These are phyloP conservation scores for Kluyveromyces starmeri DNA, from an alignment of 805 yeast species.

Conservation along the genomic window DNA sequence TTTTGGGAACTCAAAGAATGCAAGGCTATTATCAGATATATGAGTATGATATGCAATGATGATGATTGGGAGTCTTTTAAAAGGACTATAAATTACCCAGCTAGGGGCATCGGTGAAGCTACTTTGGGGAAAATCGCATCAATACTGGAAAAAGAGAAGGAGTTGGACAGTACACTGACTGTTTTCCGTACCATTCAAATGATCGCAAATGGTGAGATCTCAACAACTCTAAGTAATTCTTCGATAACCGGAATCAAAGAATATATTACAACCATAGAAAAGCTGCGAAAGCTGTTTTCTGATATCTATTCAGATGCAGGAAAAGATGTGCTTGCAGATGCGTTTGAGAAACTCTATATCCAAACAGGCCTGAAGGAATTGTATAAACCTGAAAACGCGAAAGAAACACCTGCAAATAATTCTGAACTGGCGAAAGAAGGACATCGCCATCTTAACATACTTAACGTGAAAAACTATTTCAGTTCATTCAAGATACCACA, in stretches of 20 bases:
- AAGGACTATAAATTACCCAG: conserved; percentile 50
- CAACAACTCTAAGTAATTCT: conserved; percentile 12
- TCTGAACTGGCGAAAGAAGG: background rate
- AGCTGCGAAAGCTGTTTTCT: conserved; percentile 11
- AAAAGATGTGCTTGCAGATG: conserved; percentile 8
- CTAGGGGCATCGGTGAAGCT: conserved; percentile 59
- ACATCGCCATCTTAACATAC: conserved; percentile 2
- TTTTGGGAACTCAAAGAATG: conserved; percentile 78
- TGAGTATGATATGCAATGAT: conserved; percentile 52
- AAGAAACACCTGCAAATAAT: background rate
- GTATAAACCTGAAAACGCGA: background rate
- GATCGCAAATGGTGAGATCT: conserved; percentile 7
- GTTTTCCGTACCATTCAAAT: conserved; percentile 13
- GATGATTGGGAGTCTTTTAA: conserved; percentile 52
- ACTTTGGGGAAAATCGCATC: conserved; percentile 30
- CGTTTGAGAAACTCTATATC: conserved; percentile 25
- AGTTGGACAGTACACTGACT: conserved; percentile 3
- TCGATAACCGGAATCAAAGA: conserved; percentile 15
- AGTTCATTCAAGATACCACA: conserved; percentile 4
- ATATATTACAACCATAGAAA: conserved; percentile 19
- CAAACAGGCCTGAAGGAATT: conserved; percentile 15
- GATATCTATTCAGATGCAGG: conserved; percentile 1
- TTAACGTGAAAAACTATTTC: conserved; percentile 4
- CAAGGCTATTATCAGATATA: conserved; percentile 48
- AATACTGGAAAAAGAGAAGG: conserved; percentile 10